Base-by-base conservation (phyloP, 2,329 filamentous ascomycete species). In the Magnaporthiopsis incrustans region DNA sequence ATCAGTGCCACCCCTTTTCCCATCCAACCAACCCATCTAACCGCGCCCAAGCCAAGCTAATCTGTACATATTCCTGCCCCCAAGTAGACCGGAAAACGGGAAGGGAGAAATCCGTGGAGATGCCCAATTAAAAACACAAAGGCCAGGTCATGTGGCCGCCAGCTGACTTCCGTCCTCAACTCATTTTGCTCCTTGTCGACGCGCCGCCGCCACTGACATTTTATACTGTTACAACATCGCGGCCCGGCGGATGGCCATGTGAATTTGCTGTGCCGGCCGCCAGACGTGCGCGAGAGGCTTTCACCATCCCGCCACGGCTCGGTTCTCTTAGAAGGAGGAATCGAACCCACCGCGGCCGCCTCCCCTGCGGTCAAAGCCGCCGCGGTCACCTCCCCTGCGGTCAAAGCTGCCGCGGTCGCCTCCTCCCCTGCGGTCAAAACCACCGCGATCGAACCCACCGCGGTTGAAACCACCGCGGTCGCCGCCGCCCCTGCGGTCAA, bases 401-500 rank as follows among this genome's bases (percentile, higher is more conserved):
- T 35, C 61, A 35, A 30, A 56, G 38, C 38, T 38, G 25, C 60
- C 60, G 11, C 60, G 60, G 27, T 57, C 50, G 3, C 61, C 35
- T 26, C 30, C 27, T 33, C 30, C 27, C 18, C 58, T 12, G 5
- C 58, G 26, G 58, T 35, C 61, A 35, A 35, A 62, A 26, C 60
- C 60, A 15, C 60, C 58, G 15, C 65, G 64, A 32, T 63, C 66
- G 22, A 61, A 65, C 38, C 67, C 66, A 38, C 67, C 67, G n/a
- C 70, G 61, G 30, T 65, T 63, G 33, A 63, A 60, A 22, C 68
- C 64, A 57, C 69, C 65, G 38, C 60, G 60, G 44, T 57, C 50
- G 7, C 65, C 60, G 18, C 67, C 66, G 35, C 73, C 67, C 61
- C 65, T 59, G 33, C 66, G 63, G 62, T 66, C 63, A 32, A 63